Base-by-base conservation (phyloP, 2,329 filamentous ascomycete species). In the Didymella segeticola region DNA sequence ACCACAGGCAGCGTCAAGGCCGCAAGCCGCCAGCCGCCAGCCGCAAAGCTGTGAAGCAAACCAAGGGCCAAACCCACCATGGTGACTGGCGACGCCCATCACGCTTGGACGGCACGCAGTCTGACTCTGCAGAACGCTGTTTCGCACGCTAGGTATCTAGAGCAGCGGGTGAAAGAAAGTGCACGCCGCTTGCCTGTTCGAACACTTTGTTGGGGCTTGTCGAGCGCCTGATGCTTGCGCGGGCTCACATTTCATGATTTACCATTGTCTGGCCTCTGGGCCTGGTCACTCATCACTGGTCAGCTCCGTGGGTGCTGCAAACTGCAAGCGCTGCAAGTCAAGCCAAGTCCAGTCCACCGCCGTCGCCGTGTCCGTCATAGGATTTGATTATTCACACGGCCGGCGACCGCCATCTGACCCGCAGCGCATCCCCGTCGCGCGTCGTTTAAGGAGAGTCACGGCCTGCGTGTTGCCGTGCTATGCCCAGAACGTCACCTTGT, bases 341-440 rank as follows among this genome's bases (percentile, higher is more conserved):
- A 30, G 22, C 27, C 49, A 42, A 27, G 43, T 53, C 50, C 26
- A 47, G 50, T 38, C 37, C 50, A n/a, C 43, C 43, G 50, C 43
- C 38, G 15, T 38, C 38, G 38, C 47, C 46, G 30, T 41, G 33
- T 36, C 45, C 43, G 49, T 38, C 51, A 38, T 45, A 27, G 37
- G 33, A 58, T 56, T 56, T 58, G 58, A 58, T 61, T 61, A 53
- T 56, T 47, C 58, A 60, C 56, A 56, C 38, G 39, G 51, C 51
- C 51, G 51, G 39, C 51, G 15, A 54, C 61, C 48, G 47, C 63
- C 60, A 61, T 61, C 61, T 64, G 63, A 64, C 63, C 61, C 61
- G 60, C 56, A 57, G 34, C 43, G 27, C 46, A 55, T 33, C 47
- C 43, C 47, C 37, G 43, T 38, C 47, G 47, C 47, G 47, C 43